Conservation (phyloP, 148 eudicot genomes). For the Limonium bicolor region DNA sequence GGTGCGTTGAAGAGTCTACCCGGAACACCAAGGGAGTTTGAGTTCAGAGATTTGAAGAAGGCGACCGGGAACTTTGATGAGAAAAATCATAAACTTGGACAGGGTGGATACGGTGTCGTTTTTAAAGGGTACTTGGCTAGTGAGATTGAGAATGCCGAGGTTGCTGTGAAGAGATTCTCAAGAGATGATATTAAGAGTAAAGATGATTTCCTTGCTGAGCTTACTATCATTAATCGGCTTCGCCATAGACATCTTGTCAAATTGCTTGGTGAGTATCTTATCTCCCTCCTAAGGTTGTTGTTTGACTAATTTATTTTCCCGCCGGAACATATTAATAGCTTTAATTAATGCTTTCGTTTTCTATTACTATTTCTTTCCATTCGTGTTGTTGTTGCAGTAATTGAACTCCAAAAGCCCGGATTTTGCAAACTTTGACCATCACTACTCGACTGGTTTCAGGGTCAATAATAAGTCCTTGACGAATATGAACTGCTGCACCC, state of each 20-base stretch:
- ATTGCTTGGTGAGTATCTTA: slow-evolving; percentile 40
- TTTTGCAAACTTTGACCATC: too few species aligned
- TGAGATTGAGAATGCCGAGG: slow-evolving; percentile 32
- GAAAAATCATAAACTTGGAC: slow-evolving; percentile 53
- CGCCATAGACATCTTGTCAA: slow-evolving; percentile 77
- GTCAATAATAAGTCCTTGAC: too few species aligned
- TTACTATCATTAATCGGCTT: slow-evolving; percentile 74
- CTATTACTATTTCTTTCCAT: too few species aligned
- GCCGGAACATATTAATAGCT: neutral
- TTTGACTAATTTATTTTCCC: neutral
- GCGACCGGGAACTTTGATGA: slow-evolving; percentile 65
- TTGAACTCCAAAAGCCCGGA: too few species aligned
- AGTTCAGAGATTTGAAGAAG: slow-evolving; percentile 47
- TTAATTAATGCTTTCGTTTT: slow-evolving; percentile 55
- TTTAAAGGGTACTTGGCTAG: slow-evolving; percentile 37
- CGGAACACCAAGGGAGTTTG: slow-evolving; percentile 60
- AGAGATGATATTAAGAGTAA: slow-evolving; percentile 64
- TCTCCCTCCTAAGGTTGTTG: neutral
- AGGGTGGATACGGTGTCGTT: slow-evolving; percentile 76
- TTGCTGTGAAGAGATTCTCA: slow-evolving; percentile 71
- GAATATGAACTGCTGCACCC: too few species aligned
- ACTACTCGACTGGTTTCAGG: too few species aligned
- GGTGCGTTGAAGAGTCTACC: slow-evolving; percentile 61
- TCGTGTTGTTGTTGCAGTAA: too few species aligned
- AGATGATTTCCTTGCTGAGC: slow-evolving; percentile 87